Conservation (phyloP, 768 basidiomycete species). For the Termitomyces sp. region DNA sequence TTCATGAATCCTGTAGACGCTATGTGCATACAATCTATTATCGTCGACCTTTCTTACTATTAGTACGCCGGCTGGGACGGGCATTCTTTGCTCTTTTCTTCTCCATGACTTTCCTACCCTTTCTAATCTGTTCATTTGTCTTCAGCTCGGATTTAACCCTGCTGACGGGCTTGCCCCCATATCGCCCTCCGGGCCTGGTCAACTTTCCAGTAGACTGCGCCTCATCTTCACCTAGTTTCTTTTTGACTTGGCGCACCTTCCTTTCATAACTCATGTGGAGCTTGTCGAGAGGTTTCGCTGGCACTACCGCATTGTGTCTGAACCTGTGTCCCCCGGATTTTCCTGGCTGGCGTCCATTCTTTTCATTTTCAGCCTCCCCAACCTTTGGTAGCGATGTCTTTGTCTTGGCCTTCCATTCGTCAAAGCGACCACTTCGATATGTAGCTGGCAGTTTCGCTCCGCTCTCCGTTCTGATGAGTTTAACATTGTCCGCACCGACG, state of each 20-base stretch:
- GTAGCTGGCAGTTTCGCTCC: constrained; percentile 87
- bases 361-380: constrained; percentile 72
- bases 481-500: constrained; percentile 85
- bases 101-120: constrained; percentile 58
- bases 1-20: neutral
- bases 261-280: constrained; percentile 67
- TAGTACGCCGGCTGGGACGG: constrained; percentile 41
- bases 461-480: constrained; percentile 89
- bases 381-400: constrained; percentile 67
- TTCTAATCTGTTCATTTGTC: constrained; percentile 82
- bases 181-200: constrained; percentile 38
- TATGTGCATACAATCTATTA: constrained; percentile 10
- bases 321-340: constrained; percentile 55
- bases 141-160: constrained; percentile 81
- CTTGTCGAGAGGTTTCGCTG: constrained; percentile 76
- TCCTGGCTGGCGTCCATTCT: constrained; percentile 22
- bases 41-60: constrained; percentile 36
- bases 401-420: constrained; percentile 88
- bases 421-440: constrained; percentile 90
- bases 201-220: constrained; percentile 15
- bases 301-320: constrained; percentile 60
- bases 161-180: constrained; percentile 53
- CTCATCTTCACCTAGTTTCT: constrained; percentile 32
- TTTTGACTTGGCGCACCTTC: constrained; percentile 57
- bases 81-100: constrained; percentile 75